Evolutionary conservation across 176 grass and related monocot species (phyloP).

Genomic region (Cenchrus americanus): DNA sequence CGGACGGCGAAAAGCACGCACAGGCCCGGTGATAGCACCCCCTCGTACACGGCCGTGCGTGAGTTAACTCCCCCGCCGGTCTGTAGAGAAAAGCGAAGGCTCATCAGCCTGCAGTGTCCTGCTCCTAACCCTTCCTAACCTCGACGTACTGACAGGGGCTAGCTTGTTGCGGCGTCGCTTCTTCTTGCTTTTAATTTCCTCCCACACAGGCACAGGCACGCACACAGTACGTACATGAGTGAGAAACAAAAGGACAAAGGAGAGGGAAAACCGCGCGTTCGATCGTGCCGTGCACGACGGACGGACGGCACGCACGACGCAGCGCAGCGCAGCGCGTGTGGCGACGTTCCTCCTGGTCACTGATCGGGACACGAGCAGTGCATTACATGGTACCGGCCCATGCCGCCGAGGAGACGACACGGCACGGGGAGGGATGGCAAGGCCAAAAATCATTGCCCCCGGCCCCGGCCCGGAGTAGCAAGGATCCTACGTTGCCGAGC

Average conservation of each 20-base stretch:
- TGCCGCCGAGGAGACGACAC: constrained; percentile 24
- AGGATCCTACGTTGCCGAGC: constrained; percentile 10
- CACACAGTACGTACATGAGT: too few relatives aligned
- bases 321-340: not conserved
- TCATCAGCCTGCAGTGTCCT: not conserved
- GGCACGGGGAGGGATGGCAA: too few relatives aligned
- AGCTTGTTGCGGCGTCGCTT: too few relatives aligned
- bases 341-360: not conserved
- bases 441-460: not conserved
- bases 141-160: too few relatives aligned
- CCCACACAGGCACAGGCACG: too few relatives aligned
- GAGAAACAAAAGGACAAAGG: too few relatives aligned
- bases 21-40: too few relatives aligned
- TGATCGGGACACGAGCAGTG: not conserved
- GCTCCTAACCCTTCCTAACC: not conserved
- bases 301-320: too few relatives aligned
- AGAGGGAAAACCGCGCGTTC: too few relatives aligned
- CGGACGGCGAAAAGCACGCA: too few relatives aligned
- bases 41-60: constrained; percentile 23
- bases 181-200: too few relatives aligned
- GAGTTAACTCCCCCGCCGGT: not conserved
- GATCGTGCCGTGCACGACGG: too few relatives aligned
- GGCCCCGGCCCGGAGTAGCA: not conserved
- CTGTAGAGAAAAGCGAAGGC: constrained; percentile 6
- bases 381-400: constrained; percentile 4